Evolutionary conservation across 352 stramenopile genomes (phyloP).

Genomic region (Pythium dissotocum): DNA sequence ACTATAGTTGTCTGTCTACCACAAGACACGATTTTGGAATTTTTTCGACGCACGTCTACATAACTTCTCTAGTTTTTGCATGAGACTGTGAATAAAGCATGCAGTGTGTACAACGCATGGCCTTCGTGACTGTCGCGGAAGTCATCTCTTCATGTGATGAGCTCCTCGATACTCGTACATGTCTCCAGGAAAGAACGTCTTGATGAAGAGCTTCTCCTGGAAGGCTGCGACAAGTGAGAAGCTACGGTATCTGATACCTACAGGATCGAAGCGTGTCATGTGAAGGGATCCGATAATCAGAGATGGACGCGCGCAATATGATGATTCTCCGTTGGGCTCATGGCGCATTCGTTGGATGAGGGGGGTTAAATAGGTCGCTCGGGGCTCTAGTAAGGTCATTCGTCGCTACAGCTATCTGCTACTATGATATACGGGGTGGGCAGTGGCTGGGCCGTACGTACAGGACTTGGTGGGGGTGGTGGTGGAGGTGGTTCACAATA

Average conservation of each 20-base stretch:
- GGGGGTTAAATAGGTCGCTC: conserved; percentile 3
- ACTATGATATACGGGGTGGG: background rate
- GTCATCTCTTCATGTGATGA: too few relatives aligned
- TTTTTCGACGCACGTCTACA: too few relatives aligned
- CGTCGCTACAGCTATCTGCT: background rate
- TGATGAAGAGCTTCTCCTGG: background rate
- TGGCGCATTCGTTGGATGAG: background rate
- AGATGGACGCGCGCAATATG: too few relatives aligned
- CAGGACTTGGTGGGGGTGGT: background rate
- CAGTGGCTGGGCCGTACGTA: background rate
- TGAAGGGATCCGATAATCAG: background rate
- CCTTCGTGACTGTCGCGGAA: background rate
- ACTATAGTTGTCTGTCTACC: too few relatives aligned
- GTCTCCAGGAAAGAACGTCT: background rate
- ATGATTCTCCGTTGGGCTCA: too few relatives aligned
- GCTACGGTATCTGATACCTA: too few relatives aligned
- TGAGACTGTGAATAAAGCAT: background rate
- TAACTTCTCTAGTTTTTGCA: background rate
- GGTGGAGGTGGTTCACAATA: too few relatives aligned
- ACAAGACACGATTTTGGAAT: conserved; percentile 8
- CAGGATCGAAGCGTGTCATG: too few relatives aligned
- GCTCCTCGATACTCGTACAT: too few relatives aligned
- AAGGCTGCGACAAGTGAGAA: background rate
- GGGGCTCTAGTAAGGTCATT: conserved; percentile 1
- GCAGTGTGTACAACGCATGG: background rate